phyloP scores from a whole-genome alignment of 257 asterid genomes.

The Fraxinus anomala region DNA sequence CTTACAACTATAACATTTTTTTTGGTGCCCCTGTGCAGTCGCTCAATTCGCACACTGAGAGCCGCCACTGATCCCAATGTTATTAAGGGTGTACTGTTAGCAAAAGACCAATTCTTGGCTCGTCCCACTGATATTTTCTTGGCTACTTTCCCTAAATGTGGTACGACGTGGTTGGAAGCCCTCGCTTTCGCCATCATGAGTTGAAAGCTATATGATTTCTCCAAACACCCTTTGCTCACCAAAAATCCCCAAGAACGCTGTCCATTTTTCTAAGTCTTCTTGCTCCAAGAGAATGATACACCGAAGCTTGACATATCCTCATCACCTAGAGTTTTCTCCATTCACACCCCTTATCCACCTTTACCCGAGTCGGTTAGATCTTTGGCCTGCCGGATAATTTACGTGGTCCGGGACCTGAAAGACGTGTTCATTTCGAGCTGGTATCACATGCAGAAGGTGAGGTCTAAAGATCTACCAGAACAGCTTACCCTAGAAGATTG shows the following conservation, averaged over 20 bases:
- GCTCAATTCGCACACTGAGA: too few species aligned
- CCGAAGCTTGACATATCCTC: not conserved
- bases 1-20: too few species aligned
- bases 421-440: not conserved
- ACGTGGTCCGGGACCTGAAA: not conserved
- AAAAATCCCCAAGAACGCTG: not conserved
- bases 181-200: not conserved
- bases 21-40: too few species aligned
- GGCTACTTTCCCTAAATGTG: constrained; percentile 1
- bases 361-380: not conserved
- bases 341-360: not conserved
- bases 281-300: not conserved
- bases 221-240: not conserved
- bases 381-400: not conserved
- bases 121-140: not conserved
- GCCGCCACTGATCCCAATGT: too few species aligned
- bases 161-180: not conserved
- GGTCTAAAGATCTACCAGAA: not conserved
- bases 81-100: not conserved
- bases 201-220: not conserved
- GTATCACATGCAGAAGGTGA: not conserved
- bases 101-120: not conserved
- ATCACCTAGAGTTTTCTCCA: not conserved
- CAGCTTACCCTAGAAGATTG: not conserved
- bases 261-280: not conserved